These are phyloP conservation scores for Populus ilicifolia DNA, from an alignment of 345 rosid genomes.

Conservation along the genomic window DNA sequence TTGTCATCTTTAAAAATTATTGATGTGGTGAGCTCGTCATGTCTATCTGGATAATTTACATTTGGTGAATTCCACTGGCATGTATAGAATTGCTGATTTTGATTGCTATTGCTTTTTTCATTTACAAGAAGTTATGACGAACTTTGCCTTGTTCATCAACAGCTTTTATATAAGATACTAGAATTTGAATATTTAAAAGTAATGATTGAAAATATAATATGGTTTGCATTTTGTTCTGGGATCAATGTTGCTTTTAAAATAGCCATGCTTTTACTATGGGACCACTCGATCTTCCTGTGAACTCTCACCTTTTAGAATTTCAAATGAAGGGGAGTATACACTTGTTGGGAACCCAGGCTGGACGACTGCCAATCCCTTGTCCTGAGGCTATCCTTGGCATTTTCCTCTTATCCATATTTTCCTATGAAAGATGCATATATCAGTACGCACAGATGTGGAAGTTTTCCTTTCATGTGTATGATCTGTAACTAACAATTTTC, in stretches of 20 bases:
- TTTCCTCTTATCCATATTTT: too few relatives aligned
- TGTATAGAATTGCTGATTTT: not conserved
- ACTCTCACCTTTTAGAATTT: not conserved
- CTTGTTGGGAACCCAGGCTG: too few relatives aligned
- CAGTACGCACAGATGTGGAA: not conserved
- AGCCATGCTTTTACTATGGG: not conserved
- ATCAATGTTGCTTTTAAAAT: too few relatives aligned
- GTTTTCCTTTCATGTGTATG: not conserved
- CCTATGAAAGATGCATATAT: too few relatives aligned
- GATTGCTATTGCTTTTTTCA: not conserved
- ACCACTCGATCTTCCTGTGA: not conserved
- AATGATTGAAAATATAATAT: too few relatives aligned
- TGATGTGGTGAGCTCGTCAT: constrained; percentile 61
- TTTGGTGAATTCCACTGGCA: not conserved
- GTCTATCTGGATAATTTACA: not conserved
- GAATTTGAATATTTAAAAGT: too few relatives aligned
- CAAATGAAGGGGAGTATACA: not conserved
- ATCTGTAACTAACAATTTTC: not conserved
- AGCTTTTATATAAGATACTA: not conserved
- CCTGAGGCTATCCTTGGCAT: too few relatives aligned
- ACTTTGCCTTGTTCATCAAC: not conserved
- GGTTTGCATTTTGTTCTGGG: too few relatives aligned
- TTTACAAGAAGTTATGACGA: not conserved
- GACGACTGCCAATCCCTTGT: too few relatives aligned
- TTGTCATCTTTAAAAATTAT: constrained; percentile 38